Evolutionary conservation across 345 rosid genomes (phyloP), one percentile per base, ranked within the genome.

Genomic region (Diplotaxis tenuifolia): DNA sequence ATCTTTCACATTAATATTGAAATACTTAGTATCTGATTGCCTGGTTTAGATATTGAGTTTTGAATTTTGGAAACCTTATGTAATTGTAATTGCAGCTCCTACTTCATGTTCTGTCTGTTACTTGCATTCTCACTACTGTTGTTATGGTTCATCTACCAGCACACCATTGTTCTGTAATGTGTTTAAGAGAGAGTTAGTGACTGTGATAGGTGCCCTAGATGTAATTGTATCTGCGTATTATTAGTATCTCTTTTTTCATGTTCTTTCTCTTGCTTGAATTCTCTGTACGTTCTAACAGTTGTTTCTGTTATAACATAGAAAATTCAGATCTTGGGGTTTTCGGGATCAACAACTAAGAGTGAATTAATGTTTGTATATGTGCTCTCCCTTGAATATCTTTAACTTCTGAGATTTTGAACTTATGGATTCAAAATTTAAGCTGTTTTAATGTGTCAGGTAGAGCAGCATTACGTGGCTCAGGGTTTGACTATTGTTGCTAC

Each of bases 401-500:
- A 34, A 9, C 40, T 34, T 34, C 40, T 34, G 70, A 45, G 56
- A 22, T 67, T 70, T 36, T 29, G 45, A 15, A 59, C 65, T 66
- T 12, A 60, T 5, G 29, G 49, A 47, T 36, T 70, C 10, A 9
- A 11, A 40, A 12, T 42, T 66, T 52, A 58, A 55, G 38, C 0
- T 58, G 47, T 7, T 71, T 80, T 27, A 49, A 42, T 64, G 74
- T 45, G 5, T 52, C 83, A 92, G 98, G 80, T 88, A 55, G 96
- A 93, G 78, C 93, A 95, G 82, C 81, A 88, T 71, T 92, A 81
- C 71, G 81, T 78, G 62, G 77, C 89, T 14, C 80, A 84, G 71
- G 96, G 96, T 28, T 55, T 89, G 45, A 82, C 87, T 38, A 83
- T 92, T 34, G 95, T 91, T 65, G 99, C 0, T 92, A 88, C 72